phyloP scores from a whole-genome alignment of 1,284 basidiomycete species.

The Caloboletus inedulis region DNA sequence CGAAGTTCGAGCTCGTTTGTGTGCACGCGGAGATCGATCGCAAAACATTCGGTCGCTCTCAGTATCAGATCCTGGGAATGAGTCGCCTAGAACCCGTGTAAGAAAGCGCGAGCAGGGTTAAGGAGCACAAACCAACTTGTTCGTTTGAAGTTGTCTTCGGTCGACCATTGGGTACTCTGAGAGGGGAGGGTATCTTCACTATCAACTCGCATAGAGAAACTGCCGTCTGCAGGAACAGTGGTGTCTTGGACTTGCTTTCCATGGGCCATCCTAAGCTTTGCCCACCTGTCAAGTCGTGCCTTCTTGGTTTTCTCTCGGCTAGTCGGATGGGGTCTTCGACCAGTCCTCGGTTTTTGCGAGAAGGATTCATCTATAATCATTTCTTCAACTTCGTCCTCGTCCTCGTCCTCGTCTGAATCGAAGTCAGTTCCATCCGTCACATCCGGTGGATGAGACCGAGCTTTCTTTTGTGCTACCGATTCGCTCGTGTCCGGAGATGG shows the following conservation, averaged over 20 bases:
- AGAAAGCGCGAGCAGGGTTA: constrained; percentile 6
- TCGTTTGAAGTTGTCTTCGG: constrained; percentile 38
- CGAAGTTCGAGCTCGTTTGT: constrained; percentile 47
- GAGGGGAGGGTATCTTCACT: constrained; percentile 15
- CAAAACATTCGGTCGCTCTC: constrained; percentile 27
- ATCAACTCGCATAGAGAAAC: constrained; percentile 34
- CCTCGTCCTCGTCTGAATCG: constrained; percentile 41
- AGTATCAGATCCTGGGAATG: constrained; percentile 7
- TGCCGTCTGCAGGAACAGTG: constrained; percentile 18
- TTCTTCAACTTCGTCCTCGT: constrained; percentile 51
- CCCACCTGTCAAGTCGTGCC: constrained; percentile 28
- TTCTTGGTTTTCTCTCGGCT: constrained; percentile 27
- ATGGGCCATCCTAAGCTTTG: constrained; percentile 18
- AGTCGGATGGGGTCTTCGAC: constrained; percentile 9
- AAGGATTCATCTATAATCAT: constrained; percentile 52
- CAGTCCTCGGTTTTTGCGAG: constrained; percentile 11
- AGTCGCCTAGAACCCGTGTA: constrained; percentile 16
- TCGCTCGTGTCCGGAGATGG: constrained; percentile 20
- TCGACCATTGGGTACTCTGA: constrained; percentile 16
- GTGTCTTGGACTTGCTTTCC: constrained; percentile 13
- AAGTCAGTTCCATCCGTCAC: constrained; percentile 7
- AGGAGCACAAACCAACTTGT: constrained; percentile 40
- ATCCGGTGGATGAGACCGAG: constrained; percentile 20
- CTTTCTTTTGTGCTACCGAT: constrained; percentile 24
- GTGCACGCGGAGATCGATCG: constrained; percentile 18